Evolutionary conservation across 1,139 yeast species (phyloP), one percentile per base, ranked within the genome.

Genomic region (Arxiozyma telluris): DNA sequence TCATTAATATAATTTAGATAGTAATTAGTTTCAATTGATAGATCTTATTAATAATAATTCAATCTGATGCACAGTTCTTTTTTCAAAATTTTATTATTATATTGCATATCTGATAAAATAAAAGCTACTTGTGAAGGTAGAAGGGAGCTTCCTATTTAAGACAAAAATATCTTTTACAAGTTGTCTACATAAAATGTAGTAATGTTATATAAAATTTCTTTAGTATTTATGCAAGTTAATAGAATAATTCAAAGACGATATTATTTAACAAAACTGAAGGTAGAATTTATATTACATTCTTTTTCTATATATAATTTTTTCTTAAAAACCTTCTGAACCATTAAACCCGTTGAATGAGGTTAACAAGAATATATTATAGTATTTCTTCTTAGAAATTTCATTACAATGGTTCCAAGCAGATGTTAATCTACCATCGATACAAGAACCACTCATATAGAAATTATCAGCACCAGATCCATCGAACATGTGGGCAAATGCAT

Each of bases 361-460:
- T 50, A 85, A 68, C 53, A 84, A 64, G 64, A 84, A 84, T 49
- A 81, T 73, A 62, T 81, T 82, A 62, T 79, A 82, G 64, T 83
- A 84, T 11, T 76, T 74, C 64, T 83, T 84, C 64, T 83, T 83
- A 38, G 82, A 70, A 48, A 84, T 80, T 56, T 77, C 76, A 64
- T 85, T 84, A 52, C 89, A 84, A 77, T 87, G 86, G 62, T 84
- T 85, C 87, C 91, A 85, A 1, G 90, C 87, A 53, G 85, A 79
- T 0, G 93, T 84, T 52, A 85, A 71, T 52, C 91, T 76, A 23
- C 91, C 93, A 65, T 84, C 93, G 55, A 84, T 84, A 69, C 93
- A 84, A 1, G 87, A 80, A 1, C 93, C 93, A 27, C 89, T 87
- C 74, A 84, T 84, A 65, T 81, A 84, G 66, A 82, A 84, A 66